Base-by-base conservation (phyloP, 2,329 filamentous ascomycete species). In the Septoria linicola region DNA sequence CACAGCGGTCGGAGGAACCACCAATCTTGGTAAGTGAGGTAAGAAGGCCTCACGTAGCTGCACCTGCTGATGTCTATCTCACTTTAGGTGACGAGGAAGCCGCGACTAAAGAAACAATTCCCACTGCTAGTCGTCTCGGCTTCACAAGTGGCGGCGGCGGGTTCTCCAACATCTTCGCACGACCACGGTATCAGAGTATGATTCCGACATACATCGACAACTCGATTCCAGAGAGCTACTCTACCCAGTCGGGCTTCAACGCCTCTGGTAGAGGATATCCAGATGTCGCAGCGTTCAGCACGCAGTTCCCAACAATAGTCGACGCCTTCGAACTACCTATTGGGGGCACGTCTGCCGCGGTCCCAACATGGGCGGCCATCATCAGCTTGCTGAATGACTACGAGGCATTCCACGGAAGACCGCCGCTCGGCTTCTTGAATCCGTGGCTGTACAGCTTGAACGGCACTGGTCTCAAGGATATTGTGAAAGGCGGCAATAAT, bases 361-460 rank as follows among this genome's bases (percentile, higher is more conserved):
- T 79, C 1, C 84, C 84, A 0, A 70, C 80, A 0, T 79, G 82
- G 39, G 77, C 80, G 1, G 78, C 74, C 3, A 71, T 86, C 40
- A 72, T 87, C 36, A 72, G 78, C 1, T 72, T 86, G 2, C 69
- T 86, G 51, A 86, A 87, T 58, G 82, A 85, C 59, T 80, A 78
- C 1, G 71, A 81, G 31, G 64, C 83, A 17, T 68, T 72, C 0
- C 67, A 66, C 4, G 76, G 77, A 2, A 74, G 78, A 63, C 64
- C 74, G 0, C 46, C 54, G 2, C 37, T 66, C 1, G 64, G 64
- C 0, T 83, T 80, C 68, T 54, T 83, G 35, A 83, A 84, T 58
- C 80, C 80, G 0, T 82, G 78, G 78, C 60, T 83, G 7, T 83
- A 83, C 61, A 70, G 68, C 13, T 63, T 68, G 40, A 73, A 73